Conservation (phyloP, 805 yeast genomes). For the Saturnispora silvae region DNA sequence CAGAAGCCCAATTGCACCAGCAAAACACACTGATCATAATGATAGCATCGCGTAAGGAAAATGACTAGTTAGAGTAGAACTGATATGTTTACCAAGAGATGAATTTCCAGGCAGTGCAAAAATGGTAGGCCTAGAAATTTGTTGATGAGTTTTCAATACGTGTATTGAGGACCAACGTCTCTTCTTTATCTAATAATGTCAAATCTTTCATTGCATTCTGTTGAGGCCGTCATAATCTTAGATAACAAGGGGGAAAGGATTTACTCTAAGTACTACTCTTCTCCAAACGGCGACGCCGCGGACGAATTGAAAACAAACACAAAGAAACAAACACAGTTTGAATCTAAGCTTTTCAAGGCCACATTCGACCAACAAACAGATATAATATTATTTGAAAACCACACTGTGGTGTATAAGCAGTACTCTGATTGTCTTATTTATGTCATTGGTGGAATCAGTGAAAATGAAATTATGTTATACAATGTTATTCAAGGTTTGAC, state of each 20-base stretch:
- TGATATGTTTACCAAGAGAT: too few relatives aligned
- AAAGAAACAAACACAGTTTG: constrained; percentile 69
- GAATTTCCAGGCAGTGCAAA: constrained; percentile 1
- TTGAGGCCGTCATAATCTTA: constrained; percentile 69
- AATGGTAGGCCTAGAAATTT: not conserved
- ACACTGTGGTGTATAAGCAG: constrained; percentile 80
- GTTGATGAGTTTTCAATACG: not conserved
- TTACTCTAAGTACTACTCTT: constrained; percentile 73
- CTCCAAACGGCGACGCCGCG: constrained; percentile 39
- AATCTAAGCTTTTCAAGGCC: constrained; percentile 57
- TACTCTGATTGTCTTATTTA: constrained; percentile 63
- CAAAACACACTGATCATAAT: too few relatives aligned
- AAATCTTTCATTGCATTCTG: constrained; percentile 58
- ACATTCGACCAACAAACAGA: constrained; percentile 77
- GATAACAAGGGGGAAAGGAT: constrained; percentile 75
- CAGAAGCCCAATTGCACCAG: too few relatives aligned
- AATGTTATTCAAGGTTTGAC: constrained; percentile 66
- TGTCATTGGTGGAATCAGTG: constrained; percentile 64
- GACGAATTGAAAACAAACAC: constrained; percentile 22
- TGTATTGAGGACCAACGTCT: too few relatives aligned
- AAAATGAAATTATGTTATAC: constrained; percentile 75
- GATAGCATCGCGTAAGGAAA: too few relatives aligned
- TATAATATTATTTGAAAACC: constrained; percentile 67
- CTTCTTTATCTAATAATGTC: too few relatives aligned
- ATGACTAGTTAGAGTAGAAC: too few relatives aligned